These are phyloP conservation scores for Stenogyne calaminthoides DNA, from an alignment of 305 asterid species.

Conservation along the genomic window DNA sequence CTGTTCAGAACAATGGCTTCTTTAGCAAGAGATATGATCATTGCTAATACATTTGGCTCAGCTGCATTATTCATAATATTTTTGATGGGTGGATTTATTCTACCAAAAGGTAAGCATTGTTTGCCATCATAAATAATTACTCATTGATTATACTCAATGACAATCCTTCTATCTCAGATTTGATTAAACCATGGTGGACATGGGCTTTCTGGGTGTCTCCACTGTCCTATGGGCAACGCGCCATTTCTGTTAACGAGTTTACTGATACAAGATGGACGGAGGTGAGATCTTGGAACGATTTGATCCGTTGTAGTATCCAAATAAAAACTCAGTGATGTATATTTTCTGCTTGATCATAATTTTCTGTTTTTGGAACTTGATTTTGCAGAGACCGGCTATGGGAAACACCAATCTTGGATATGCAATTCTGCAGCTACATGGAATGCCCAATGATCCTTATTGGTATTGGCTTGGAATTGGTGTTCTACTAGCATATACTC, in stretches of 20 bases:
- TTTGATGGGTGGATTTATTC: conserved; percentile 82
- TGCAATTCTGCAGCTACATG: conserved; percentile 52
- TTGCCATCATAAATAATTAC: conserved; percentile 21
- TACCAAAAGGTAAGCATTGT: conserved; percentile 60
- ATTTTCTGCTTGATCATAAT: conserved; percentile 11
- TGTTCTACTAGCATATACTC: conserved; percentile 58
- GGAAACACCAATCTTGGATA: conserved; percentile 62
- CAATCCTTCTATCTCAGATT: conserved; percentile 41
- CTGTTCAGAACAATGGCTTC: conserved; percentile 88
- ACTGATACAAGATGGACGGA: conserved; percentile 78
- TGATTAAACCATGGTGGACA: conserved; percentile 88
- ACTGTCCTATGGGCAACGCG: conserved; percentile 77
- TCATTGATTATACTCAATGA: conserved; percentile 8
- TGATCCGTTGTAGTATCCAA: conserved; percentile 21
- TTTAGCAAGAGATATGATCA: conserved; percentile 73
- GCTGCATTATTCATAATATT: conserved; percentile 73
- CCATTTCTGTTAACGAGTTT: conserved; percentile 84
- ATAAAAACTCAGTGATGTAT: not conserved
- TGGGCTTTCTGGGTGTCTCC: conserved; percentile 97
- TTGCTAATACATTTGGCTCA: conserved; percentile 83
- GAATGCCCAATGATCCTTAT: conserved; percentile 53
- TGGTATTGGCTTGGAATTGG: conserved; percentile 96
- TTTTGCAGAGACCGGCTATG: conserved; percentile 47
- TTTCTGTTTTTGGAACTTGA: not conserved
- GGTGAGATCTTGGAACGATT: conserved; percentile 44